Percentiles rank a stretch among this genome's conserved stretches.
phyloP scores from a whole-genome alignment of 257 asterid species.

The Solanum tarapatanum region DNA sequence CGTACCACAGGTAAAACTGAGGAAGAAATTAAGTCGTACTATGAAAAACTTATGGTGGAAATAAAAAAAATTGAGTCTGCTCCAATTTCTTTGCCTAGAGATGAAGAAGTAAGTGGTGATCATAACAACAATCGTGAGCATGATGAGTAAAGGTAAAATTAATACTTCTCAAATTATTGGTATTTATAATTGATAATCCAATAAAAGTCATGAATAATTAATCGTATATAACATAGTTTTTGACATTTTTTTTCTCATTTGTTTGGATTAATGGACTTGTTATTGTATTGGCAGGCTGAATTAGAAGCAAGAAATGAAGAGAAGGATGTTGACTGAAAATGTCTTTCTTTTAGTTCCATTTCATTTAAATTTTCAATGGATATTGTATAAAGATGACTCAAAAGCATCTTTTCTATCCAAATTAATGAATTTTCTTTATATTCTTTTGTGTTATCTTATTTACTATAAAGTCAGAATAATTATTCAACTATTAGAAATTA shows the following conservation, averaged over 20 bases:
- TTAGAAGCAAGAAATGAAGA: background rate
- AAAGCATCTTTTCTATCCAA: too few species aligned
- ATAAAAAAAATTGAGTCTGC: slow-evolving; percentile 23
- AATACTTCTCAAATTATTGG: background rate
- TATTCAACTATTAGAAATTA: background rate
- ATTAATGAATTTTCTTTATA: background rate
- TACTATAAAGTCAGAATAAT: background rate
- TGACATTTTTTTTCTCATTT: background rate
- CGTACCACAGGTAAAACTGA: slow-evolving; percentile 35
- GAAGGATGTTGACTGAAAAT: background rate
- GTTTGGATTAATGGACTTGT: background rate
- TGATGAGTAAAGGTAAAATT: slow-evolving; percentile 17
- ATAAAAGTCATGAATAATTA: background rate
- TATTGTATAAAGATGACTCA: background rate
- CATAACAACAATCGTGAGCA: background rate
- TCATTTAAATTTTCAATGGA: background rate
- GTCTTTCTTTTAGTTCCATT: background rate
- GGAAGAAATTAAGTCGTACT: slow-evolving; percentile 48
- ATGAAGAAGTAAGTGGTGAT: background rate
- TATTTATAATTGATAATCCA: background rate
- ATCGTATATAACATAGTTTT: too few species aligned
- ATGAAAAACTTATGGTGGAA: slow-evolving; percentile 37
- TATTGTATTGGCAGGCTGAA: background rate
- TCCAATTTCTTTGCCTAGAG: slow-evolving; percentile 1
- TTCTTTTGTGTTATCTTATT: background rate